These are phyloP conservation scores for Dovyalis caffra DNA, from an alignment of 345 rosid genomes.

Conservation along the genomic window DNA sequence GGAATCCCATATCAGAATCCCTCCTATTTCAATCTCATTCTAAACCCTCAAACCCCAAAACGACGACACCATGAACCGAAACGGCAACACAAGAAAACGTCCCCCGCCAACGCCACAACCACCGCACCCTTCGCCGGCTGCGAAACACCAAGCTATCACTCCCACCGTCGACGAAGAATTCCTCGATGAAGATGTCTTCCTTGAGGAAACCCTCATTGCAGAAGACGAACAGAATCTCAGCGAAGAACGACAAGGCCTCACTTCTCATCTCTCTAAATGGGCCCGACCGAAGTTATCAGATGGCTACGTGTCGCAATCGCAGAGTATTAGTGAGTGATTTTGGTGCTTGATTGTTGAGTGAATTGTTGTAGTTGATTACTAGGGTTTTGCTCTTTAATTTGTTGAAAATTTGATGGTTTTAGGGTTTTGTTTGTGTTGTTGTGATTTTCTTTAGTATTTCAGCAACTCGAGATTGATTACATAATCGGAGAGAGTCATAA, in stretches of 20 bases:
- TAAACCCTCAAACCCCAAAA: background rate
- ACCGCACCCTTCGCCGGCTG: constrained; percentile 38
- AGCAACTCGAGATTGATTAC: constrained; percentile 95
- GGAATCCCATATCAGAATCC: constrained; percentile 26
- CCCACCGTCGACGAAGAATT: constrained; percentile 66
- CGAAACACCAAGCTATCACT: constrained; percentile 48
- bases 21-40: background rate
- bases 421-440: background rate
- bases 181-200: constrained; percentile 77
- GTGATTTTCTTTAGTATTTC: constrained; percentile 52
- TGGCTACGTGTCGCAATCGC: constrained; percentile 50
- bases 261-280: constrained; percentile 69
- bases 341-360: background rate
- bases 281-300: constrained; percentile 69
- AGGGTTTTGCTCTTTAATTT: constrained; percentile 6
- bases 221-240: constrained; percentile 70
- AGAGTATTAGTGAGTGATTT: constrained; percentile 50
- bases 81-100: constrained; percentile 56
- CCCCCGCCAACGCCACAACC: constrained; percentile 45
- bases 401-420: background rate
- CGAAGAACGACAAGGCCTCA: constrained; percentile 67
- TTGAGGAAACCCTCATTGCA: constrained; percentile 68
- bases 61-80: constrained; percentile 40
- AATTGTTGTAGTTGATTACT: background rate
- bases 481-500: constrained; percentile 59